Evolutionary conservation across 768 basidiomycete genomes (phyloP), one percentile per base, ranked within the genome.

Genomic region (Coprinopsis sp.): DNA sequence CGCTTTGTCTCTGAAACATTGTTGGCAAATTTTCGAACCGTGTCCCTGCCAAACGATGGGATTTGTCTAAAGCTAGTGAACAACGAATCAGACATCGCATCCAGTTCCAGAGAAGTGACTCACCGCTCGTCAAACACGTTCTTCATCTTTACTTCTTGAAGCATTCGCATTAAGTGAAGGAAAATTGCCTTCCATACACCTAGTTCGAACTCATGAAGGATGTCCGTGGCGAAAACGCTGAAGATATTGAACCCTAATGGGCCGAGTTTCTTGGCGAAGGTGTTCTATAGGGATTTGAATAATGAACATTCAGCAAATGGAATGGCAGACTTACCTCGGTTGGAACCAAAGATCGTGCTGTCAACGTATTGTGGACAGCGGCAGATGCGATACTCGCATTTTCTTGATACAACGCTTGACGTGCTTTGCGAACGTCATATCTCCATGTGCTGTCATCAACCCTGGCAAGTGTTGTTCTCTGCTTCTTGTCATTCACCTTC

Each of bases 161-260:
- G 48, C 8, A 69, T 55, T 0, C 62, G 61, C 6, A 71, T 46
- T 0, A 71, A 52, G 40, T 72, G 72, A 0, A 47, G 59, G 36
- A 70, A 65, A 1, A 66, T 14, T 0, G 57, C 47, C 47, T 67
- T 71, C 66, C 65, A 68, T 2, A 64, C 62, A 2, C 69, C 69
- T 2, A 70, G 53, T 42, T 71, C 68, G 37, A 68, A 53, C 40
- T 71, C 68, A 47, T 71, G 69, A 29, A 71, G 42, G 6, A 70
- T 49, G 37, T 70, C 69, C 0, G 52, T 46, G 0, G 57, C 57
- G 22, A 67, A 53, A 42, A 67, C 54, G 0, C 29, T 24, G 33
- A 50, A 63, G 3, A 60, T 47, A 33, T 64, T 53, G 34, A 65
- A 60, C 1, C 56, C 58, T n/a, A 34, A 25, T 3, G 33, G 28